These are phyloP conservation scores for sorghum (Sorghum bicolor) DNA, from an alignment of 176 grass and related monocot genomes.

Conservation along the genomic window Sorghum_bicolor_NCBIv3 NC_012872.2:58250001-58250500, in stretches of 20 bases:
- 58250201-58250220: background rate
- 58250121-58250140: background rate
- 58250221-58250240: background rate
- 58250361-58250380: background rate
- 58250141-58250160: background rate
- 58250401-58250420: background rate
- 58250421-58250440: background rate
- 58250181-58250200: background rate
- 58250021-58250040: background rate
- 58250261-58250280: background rate
- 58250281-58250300: too few species aligned
- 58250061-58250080: background rate
- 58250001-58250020: background rate
- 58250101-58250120: background rate
- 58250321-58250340: background rate
- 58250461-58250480: background rate
- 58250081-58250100: background rate
- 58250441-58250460: background rate
- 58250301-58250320: background rate
- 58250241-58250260: background rate
- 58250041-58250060: background rate
- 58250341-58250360: background rate
- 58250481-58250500: background rate
- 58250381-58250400: background rate
- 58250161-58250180: background rate